Base-by-base conservation (phyloP, 2,329 filamentous ascomycete species). In the Apiospora sp. region DNA sequence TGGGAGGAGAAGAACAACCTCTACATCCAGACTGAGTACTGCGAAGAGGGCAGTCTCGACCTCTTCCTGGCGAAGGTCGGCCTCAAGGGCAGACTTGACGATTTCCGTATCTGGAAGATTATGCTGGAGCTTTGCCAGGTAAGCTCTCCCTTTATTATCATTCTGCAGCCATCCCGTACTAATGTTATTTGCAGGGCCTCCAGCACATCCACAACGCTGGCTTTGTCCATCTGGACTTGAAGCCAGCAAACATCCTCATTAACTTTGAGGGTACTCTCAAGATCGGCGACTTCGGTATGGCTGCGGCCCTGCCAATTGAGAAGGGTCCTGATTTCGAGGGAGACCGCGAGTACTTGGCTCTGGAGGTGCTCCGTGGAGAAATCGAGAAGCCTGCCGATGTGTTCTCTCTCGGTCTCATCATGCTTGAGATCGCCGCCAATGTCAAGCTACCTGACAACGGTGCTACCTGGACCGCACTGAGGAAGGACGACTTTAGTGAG, bases 41-140 rank as follows among this genome's bases (percentile, higher is more conserved):
- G 96, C 79, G 95, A 98, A 81, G 94, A 98, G 80, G 96, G 96
- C 22, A 97, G 94, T 74, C 86, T 99, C 61, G 93, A 97, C 80
- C 88, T 91, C 22, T 99, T 98, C 80, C 87, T 99, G 43, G 89
- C 90, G n/a, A 90, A 93, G 72, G 91, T 94, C 73, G 96, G 96
- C 34, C 88, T 92, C 74, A 94, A 93, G 80, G 95, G 94, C 67
- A 90, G 96, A 77, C 85, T 99, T 76, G 96, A 99, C 82, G 96
- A 98, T 81, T 99, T 99, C 84, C 91, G 96, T 74, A 98, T 98
- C 82, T 99, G 96, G 94, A 99, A 99, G 85, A 96, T 98, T 72
- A 86, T 98, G 77, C 89, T 98, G 58, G 96, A 99, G 82, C 84
- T 98, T 73, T 89, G 92, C 78, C 86, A 93, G 86, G 94, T 96